Base-by-base conservation (phyloP, 2,329 filamentous ascomycete species). In the Ophiocordyceps camponoti-floridani region DNA sequence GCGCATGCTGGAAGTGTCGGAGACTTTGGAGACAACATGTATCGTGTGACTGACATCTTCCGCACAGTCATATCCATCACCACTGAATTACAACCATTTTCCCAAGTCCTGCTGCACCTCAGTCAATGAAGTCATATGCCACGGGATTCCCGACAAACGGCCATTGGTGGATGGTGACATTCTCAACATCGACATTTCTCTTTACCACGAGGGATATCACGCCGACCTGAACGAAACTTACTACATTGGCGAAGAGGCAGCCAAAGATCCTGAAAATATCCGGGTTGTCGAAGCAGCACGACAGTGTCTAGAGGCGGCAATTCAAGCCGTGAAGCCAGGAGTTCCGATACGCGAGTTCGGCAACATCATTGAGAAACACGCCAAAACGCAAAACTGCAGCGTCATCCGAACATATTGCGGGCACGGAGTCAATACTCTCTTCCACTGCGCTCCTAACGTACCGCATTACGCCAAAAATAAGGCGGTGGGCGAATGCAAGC, bases 401-500 rank as follows among this genome's bases (percentile, higher is more conserved):
- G 88, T 95, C 27, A 88, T 98, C 60, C 82, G 87, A 62, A 89
- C 87, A 2, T 98, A 98, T 62, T 95, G 89, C 56, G 91, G 91
- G 23, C 91, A 98, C 59, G 91, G 89, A 50, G 84, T 96, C 65
- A 94, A 94, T 65, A 82, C 78, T 51, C 70, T 94, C 40, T 98
- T 98, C 72, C 91, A 98, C 64, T 84, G 80, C 60, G 78, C 88
- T 27, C 91, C 91, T 1, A 96, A 93, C 58, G 81, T 98, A 44
- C 91, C 91, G 5, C 91, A 98, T 63, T 98, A 98, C 58, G 89
- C 82, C 47, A 96, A 94, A 72, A 98, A 96, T 67, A 98, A 96
- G 75, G 86, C 89, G 0, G 83, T 95, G 1, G 91, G 91, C 43
- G 79, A 84, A 54, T 91, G 88, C 48, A 95, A 95, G 67, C 81